A percentile compares a stretch with the other conserved stretches of the same genome.
phyloP scores from a whole-genome alignment of 2,329 filamentous ascomycete genomes.

The Paracorniculantispora psalliotae region DNA sequence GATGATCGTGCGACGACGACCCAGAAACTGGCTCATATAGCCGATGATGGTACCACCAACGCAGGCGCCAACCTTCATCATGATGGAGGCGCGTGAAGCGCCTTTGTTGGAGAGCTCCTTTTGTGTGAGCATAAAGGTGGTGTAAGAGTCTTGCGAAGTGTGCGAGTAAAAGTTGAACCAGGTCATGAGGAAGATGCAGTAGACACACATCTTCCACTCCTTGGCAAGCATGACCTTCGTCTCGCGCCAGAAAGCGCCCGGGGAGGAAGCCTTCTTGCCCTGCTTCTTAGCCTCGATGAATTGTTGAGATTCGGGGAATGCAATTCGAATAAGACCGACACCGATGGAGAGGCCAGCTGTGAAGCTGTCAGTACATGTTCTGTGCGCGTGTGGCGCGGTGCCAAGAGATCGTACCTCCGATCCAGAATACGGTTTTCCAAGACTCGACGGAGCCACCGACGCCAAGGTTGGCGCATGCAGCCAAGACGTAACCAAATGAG shows the following conservation, averaged over 20 bases:
- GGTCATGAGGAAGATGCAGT: constrained; percentile 74
- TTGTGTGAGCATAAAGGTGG: constrained; percentile 70
- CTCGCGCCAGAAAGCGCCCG: constrained; percentile 61
- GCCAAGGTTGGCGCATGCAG: constrained; percentile 69
- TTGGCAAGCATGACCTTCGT: constrained; percentile 60
- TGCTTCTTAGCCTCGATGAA: constrained; percentile 65
- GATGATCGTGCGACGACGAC: constrained; percentile 65
- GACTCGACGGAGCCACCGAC: constrained; percentile 58
- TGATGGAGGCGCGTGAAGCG: constrained; percentile 69
- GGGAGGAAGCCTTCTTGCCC: constrained; percentile 44
- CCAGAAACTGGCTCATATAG: constrained; percentile 70
- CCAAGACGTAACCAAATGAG: constrained; percentile 73
- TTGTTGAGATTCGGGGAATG: constrained; percentile 70
- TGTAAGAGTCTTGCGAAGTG: constrained; percentile 76
- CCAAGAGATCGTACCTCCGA: constrained; percentile 40
- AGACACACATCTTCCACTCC: constrained; percentile 74
- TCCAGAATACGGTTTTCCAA: constrained; percentile 76
- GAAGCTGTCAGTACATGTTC: not conserved
- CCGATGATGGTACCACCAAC: constrained; percentile 69
- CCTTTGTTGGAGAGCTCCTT: constrained; percentile 62
- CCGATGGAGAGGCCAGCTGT: constrained; percentile 59
- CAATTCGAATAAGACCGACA: constrained; percentile 61
- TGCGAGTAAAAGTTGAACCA: constrained; percentile 74
- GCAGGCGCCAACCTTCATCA: constrained; percentile 75
- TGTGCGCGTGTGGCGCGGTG: not conserved